phyloP scores from a whole-genome alignment of 164 flowering plant genomes.

The Litsea cubeba region DNA sequence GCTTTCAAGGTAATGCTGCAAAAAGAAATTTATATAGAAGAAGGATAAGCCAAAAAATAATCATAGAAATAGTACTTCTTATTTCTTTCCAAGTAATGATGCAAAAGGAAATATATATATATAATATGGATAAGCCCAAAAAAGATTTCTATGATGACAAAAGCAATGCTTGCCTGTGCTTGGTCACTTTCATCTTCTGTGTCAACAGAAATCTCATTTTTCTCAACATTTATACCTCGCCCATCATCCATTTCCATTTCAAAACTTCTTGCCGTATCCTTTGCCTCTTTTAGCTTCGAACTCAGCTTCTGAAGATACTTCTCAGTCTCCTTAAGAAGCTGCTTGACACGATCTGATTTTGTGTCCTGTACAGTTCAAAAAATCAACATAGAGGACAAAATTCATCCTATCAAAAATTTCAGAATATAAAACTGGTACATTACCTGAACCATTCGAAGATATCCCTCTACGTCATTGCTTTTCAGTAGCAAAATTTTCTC shows the following conservation, averaged over 20 bases:
- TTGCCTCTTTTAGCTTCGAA: conserved; percentile 79
- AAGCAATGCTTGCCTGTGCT: conserved; percentile 59
- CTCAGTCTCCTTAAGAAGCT: conserved; percentile 95
- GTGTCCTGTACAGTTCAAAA: conserved; percentile 59
- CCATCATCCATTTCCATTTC: conserved; percentile 67
- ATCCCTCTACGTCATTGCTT: conserved; percentile 98
- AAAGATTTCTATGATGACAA: background rate
- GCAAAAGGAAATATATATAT: background rate
- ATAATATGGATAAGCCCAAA: background rate
- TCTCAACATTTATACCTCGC: conserved; percentile 38
- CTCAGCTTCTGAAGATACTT: conserved; percentile 97
- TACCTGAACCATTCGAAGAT: conserved; percentile 99
- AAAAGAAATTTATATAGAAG: conserved; percentile 6
- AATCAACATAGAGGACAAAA: background rate
- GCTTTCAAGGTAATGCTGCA: conserved; percentile 98
- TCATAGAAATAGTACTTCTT: background rate
- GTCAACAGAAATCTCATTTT: conserved; percentile 46
- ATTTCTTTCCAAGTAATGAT: too few relatives aligned
- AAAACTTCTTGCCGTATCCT: conserved; percentile 47
- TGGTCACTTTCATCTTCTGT: conserved; percentile 88
- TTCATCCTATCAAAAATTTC: background rate
- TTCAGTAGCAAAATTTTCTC: conserved; percentile 94
- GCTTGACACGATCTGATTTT: conserved; percentile 94
- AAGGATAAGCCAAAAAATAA: background rate
- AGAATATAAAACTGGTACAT: background rate